Evolutionary conservation across 2,329 filamentous ascomycete genomes (phyloP).

Genomic region (Pseudogymnoascus sp.): DNA sequence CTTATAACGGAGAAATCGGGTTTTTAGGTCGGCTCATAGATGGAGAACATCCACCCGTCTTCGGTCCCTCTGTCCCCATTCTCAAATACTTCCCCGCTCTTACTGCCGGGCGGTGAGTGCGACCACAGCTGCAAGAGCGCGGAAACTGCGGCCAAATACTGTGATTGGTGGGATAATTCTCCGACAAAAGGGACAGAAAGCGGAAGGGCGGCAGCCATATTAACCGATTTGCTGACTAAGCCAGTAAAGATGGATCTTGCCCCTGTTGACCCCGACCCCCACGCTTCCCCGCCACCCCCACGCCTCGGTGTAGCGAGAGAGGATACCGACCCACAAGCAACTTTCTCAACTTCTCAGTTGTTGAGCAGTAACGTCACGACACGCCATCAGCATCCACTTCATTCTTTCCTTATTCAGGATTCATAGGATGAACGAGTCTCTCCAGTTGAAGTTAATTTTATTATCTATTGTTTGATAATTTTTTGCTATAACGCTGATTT

Average conservation of each 20-base stretch:
- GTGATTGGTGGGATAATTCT: constrained; percentile 1
- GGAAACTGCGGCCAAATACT: not conserved
- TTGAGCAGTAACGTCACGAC: not conserved
- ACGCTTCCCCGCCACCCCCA: constrained; percentile 2
- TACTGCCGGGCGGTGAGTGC: constrained; percentile 3
- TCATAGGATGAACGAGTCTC: not conserved
- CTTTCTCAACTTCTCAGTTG: not conserved
- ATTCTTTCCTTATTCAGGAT: constrained; percentile 2
- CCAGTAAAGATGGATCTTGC: not conserved
- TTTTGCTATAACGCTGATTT: not conserved
- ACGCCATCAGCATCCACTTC: constrained; percentile 5
- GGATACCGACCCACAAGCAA: not conserved
- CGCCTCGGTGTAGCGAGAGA: not conserved
- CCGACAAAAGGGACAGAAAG: not conserved
- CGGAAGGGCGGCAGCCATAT: not conserved
- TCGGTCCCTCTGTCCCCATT: not conserved
- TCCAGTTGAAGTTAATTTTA: not conserved
- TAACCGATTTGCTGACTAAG: not conserved
- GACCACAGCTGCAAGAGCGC: not conserved
- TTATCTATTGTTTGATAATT: constrained; percentile 7
- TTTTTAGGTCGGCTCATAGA: not conserved
- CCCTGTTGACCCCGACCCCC: not conserved
- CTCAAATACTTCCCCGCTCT: constrained; percentile 8
- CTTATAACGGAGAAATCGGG: constrained; percentile 3
- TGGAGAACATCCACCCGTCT: not conserved